Base-by-base conservation (phyloP, 331 rosid genomes). In the Pyrus hybrid region DNA sequence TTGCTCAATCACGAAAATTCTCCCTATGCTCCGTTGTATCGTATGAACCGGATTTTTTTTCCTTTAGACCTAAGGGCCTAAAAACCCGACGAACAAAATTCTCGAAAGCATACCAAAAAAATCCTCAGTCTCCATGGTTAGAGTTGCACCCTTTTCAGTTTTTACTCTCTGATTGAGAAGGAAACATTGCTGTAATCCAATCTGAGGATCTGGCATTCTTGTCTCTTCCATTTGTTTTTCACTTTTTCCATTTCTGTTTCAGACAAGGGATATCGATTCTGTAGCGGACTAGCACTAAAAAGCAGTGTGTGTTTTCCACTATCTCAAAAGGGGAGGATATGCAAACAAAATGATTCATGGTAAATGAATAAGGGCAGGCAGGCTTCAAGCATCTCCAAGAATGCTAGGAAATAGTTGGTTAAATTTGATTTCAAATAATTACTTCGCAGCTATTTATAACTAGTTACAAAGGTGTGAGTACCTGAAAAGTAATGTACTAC, bases 281-380 rank as follows among this genome's bases (percentile, higher is more conserved):
- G 47, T 41, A 12, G 49, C 49, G 11, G 49, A 11, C 14, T 43
- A 43, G 49, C 49, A 43, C 14, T 43, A 12, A 43, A 41, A 43
- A 21, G 33, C 73, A 66, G 41, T 13, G 26, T 11, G 28, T 10
- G 6, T 72, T 33, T 51, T 63, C 68, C 68, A 73, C 77, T 21
- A 16, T 60, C 43, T 17, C 68, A 33, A 73, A 73, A 35, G 43
- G n/a, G 7, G 68, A 37, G 57, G 49, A 43, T 7, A 60, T 25
- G 58, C 68, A 73, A 72, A 72, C 76, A 35, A 73, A 58, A 73
- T 73, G 57, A 73, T 73, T 73, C 58, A 25, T 13, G 43, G 60
- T 41, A 41, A 73, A 73, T 60, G 23, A 60, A 16, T 73, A 73
- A 60, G 37, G 58, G 37, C 16, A 25, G 41, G 18, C 8, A 73